Percentiles rank a stretch among this genome's conserved stretches.
Conservation (phyloP, 345 rosid species). For the Noccaea caerulescens region DNA sequence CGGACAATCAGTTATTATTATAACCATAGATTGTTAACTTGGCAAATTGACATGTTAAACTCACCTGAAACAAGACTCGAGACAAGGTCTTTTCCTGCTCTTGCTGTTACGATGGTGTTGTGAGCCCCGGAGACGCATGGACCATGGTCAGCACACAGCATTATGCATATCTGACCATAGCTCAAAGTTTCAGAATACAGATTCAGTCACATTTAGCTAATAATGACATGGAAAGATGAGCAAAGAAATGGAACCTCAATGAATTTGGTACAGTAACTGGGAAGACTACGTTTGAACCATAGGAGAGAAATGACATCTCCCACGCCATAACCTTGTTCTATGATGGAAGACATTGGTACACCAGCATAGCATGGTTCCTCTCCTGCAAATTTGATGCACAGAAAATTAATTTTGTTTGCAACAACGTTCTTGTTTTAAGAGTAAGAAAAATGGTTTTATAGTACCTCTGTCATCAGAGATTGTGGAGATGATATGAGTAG, state of each 20-base stretch:
- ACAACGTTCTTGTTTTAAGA: background rate
- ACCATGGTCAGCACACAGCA: conserved; percentile 97
- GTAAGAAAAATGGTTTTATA: conserved; percentile 7
- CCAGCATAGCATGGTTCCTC: conserved; percentile 99
- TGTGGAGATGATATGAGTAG: conserved; percentile 94
- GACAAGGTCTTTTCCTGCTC: conserved; percentile 99
- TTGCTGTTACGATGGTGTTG: conserved; percentile 95
- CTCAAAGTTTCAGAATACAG: conserved; percentile 17
- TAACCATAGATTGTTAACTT: background rate
- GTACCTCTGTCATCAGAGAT: conserved; percentile 96
- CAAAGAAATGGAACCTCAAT: conserved; percentile 62
- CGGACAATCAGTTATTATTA: background rate
- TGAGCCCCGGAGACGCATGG: conserved; percentile 98
- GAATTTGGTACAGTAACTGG: conserved; percentile 89
- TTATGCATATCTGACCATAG: conserved; percentile 81
- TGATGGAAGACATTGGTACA: conserved; percentile 95
- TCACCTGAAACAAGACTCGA: conserved; percentile 92
- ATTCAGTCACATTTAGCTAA: conserved; percentile 3
- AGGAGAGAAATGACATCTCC: conserved; percentile 96
- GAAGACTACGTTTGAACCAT: conserved; percentile 99
- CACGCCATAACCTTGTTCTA: conserved; percentile 88
- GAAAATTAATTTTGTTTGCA: conserved; percentile 18
- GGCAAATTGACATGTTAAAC: conserved; percentile 8
- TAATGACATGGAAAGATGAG: conserved; percentile 16
- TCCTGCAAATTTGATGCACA: conserved; percentile 51